phyloP scores from a whole-genome alignment of 2,329 filamentous ascomycete genomes.

The Colletotrichum abscissum region DNA sequence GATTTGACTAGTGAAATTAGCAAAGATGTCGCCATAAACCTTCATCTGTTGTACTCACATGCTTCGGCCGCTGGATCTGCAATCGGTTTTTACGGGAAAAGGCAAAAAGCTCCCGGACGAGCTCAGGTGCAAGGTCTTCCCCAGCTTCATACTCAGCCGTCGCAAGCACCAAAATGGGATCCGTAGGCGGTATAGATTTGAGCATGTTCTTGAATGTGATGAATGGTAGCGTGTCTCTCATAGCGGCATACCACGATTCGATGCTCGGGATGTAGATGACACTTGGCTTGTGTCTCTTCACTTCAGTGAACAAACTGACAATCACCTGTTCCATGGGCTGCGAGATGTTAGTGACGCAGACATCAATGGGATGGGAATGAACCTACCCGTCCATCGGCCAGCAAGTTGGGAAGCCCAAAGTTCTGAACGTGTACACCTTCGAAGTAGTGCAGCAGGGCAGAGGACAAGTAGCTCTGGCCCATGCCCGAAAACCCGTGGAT shows the following conservation, averaged over 20 bases:
- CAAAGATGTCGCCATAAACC: not conserved
- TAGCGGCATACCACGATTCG: conserved; percentile 82
- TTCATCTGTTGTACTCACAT: conserved; percentile 54
- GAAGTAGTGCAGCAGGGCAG: conserved; percentile 88
- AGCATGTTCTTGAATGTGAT: conserved; percentile 87
- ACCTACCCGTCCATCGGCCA: conserved; percentile 83
- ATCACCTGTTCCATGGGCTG: conserved; percentile 86
- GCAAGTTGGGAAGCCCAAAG: conserved; percentile 88
- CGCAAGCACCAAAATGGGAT: conserved; percentile 89
- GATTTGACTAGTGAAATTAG: conserved; percentile 61
- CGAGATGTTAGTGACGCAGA: conserved; percentile 24
- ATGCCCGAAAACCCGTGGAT: conserved; percentile 87
- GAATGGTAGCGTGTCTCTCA: conserved; percentile 74
- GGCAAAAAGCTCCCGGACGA: conserved; percentile 85
- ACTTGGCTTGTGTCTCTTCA: conserved; percentile 93
- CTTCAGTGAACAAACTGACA: conserved; percentile 90
- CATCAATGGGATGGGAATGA: not conserved
- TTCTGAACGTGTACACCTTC: conserved; percentile 95
- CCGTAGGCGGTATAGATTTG: conserved; percentile 85
- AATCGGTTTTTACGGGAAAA: conserved; percentile 85
- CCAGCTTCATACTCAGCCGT: conserved; percentile 74
- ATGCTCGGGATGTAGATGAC: conserved; percentile 95
- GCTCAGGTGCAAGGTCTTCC: conserved; percentile 68
- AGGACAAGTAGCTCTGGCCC: conserved; percentile 91
- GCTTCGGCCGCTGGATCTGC: conserved; percentile 73